Percentiles rank a stretch among this genome's conserved stretches.
Conservation (phyloP, 164 flowering plant species). For the Magnolia officinalis region DNA sequence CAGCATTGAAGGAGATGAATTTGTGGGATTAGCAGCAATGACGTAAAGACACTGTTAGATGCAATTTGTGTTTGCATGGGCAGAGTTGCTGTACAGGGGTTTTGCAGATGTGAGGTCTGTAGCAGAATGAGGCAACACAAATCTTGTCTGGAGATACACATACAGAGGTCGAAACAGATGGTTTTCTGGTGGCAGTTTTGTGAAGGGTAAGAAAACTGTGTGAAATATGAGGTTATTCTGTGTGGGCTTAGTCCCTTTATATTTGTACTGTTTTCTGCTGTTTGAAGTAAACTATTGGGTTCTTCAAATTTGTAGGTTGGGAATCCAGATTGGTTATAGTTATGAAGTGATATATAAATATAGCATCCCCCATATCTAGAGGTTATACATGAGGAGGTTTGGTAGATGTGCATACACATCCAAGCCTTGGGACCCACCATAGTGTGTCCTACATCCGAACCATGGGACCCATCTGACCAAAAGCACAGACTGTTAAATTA, state of each 20-base stretch:
- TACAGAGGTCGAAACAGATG: not conserved
- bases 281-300: too few species aligned
- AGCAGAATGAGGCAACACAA: not conserved
- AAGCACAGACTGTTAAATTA: too few species aligned
- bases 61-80: not conserved
- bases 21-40: constrained; percentile 69
- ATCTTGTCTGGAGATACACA: not conserved
- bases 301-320: too few species aligned
- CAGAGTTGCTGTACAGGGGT: not conserved
- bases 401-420: too few species aligned
- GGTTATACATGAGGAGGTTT: too few species aligned
- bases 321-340: too few species aligned
- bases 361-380: too few species aligned
- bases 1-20: constrained; percentile 52
- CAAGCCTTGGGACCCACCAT: too few species aligned
- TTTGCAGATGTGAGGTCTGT: not conserved
- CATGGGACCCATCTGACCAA: too few species aligned
- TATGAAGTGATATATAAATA: too few species aligned
- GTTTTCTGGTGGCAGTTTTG: not conserved
- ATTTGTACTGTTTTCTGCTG: not conserved
- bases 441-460: too few species aligned
- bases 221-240: not conserved
- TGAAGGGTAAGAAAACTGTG: not conserved
- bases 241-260: not conserved
- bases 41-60: constrained; percentile 20